Base-by-base conservation (phyloP, 768 basidiomycete species). In the Trametes maxima region DNA sequence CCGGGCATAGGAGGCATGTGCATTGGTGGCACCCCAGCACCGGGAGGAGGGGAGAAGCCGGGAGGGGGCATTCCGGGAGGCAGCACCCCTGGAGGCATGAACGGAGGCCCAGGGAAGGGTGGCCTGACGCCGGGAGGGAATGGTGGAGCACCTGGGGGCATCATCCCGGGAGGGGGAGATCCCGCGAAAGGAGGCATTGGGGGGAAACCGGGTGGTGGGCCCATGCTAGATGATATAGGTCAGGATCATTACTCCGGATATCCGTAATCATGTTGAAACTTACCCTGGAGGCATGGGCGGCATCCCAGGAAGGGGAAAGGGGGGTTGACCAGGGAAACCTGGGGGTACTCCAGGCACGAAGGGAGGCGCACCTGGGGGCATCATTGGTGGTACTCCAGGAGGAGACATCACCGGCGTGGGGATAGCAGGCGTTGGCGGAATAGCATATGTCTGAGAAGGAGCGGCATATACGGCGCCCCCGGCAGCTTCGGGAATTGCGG, bases 401-500 rank as follows among this genome's bases (percentile, higher is more conserved):
- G 77, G 78, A 37, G 75, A 64, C 37, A 78, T 69, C 6, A 74
- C 76, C 13, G 80, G 72, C 0, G 80, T 76, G 10, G 77, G 77
- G 16, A 75, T 70, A 6, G 70, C 65, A 5, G 77, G 70, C 36
- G 75, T 69, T 8, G 81, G 77, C 17, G 80, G 77, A 13, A 71
- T 71, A 17, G 79, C 77, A 67, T 93, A 94, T 1, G 89, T 78
- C 67, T 90, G 89, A 0, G 92, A 85, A 2, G 88, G 85, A 33
- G 88, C 90, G 21, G 85, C 85, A 67, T 88, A 92, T 0, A 94
- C 90, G 4, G 80, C 83, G 37, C 83, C 78, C n/a, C 78, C 71
- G 64, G 76, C 77, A 13, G 77, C 69, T 50, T 79, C 80, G 12
- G 77, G 69, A 1, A 79, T 68, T 14, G 76, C 65, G 14, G 80